These are phyloP conservation scores for Myriosclerotinia duriaeana DNA, from an alignment of 2,329 filamentous ascomycete species.

Conservation along the genomic window DNA sequence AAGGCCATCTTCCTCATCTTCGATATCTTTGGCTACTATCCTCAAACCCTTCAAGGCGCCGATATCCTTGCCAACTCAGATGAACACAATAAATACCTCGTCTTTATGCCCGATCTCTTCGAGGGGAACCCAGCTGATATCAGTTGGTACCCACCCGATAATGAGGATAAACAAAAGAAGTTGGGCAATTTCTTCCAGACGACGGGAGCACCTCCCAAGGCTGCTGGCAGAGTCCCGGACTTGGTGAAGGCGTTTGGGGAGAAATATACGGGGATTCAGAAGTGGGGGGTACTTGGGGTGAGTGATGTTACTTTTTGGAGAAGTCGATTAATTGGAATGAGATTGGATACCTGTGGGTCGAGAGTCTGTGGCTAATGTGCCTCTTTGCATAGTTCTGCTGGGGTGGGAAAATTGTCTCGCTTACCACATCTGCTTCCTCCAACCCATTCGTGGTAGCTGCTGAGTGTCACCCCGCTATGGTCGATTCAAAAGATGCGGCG, in stretches of 20 bases:
- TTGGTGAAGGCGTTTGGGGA: constrained; percentile 49
- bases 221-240: constrained; percentile 52
- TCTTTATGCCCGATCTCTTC: constrained; percentile 93
- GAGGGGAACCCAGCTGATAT: constrained; percentile 56
- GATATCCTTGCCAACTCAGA: constrained; percentile 62
- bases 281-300: constrained; percentile 40
- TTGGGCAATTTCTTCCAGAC: constrained; percentile 57
- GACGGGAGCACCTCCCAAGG: constrained; percentile 37
- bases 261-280: constrained; percentile 55
- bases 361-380: neutral
- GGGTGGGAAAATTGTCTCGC: constrained; percentile 40
- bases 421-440: constrained; percentile 27
- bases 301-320: neutral
- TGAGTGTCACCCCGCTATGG: constrained; percentile 60
- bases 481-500: constrained; percentile 60
- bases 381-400: constrained; percentile 36
- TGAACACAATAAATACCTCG: constrained; percentile 65
- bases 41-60: constrained; percentile 68
- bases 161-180: constrained; percentile 59
- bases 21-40: constrained; percentile 70
- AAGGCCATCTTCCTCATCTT: constrained; percentile 60
- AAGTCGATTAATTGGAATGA: neutral
- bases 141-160: constrained; percentile 56
- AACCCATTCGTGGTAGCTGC: constrained; percentile 54
- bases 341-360: neutral